Conservation (phyloP, 2,329 filamentous ascomycete genomes). For the Didymella exigua region DNA sequence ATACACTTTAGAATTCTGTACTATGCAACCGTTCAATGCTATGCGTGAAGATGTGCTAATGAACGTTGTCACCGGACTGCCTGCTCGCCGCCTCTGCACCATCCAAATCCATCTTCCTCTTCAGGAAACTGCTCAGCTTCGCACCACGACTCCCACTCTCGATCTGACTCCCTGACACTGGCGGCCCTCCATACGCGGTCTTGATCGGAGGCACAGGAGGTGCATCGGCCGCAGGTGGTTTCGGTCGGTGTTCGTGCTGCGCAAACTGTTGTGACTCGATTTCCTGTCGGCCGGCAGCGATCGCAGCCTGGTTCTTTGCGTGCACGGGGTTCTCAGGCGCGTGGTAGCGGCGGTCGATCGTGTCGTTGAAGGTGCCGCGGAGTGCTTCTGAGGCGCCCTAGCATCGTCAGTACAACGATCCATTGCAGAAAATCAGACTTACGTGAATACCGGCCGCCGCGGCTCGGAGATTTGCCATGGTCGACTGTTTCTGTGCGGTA, state of each 20-base stretch:
- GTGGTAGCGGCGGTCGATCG: conserved; percentile 39
- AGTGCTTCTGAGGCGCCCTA: conserved; percentile 46
- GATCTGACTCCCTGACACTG: conserved; percentile 32
- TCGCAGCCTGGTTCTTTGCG: conserved; percentile 41
- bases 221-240: conserved; percentile 13
- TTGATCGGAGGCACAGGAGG: conserved; percentile 21
- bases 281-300: conserved; percentile 40
- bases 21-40: too few species aligned
- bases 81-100: conserved; percentile 1
- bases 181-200: conserved; percentile 25
- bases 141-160: conserved; percentile 28
- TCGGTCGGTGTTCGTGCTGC: conserved; percentile 16
- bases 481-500: conserved; percentile 33
- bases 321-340: conserved; percentile 33
- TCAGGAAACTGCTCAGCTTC: conserved; percentile 41
- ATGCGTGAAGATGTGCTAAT: neutral
- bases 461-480: conserved; percentile 42
- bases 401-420: conserved; percentile 2
- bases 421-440: conserved; percentile 17
- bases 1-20: too few species aligned
- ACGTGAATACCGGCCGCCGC: conserved; percentile 47
- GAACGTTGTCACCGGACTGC: neutral
- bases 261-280: conserved; percentile 34
- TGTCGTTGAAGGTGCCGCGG: conserved; percentile 43
- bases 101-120: conserved; percentile 40